Evolutionary conservation across 139 green algal genomes (phyloP).

Genomic region (Tetraselmis striata): DNA sequence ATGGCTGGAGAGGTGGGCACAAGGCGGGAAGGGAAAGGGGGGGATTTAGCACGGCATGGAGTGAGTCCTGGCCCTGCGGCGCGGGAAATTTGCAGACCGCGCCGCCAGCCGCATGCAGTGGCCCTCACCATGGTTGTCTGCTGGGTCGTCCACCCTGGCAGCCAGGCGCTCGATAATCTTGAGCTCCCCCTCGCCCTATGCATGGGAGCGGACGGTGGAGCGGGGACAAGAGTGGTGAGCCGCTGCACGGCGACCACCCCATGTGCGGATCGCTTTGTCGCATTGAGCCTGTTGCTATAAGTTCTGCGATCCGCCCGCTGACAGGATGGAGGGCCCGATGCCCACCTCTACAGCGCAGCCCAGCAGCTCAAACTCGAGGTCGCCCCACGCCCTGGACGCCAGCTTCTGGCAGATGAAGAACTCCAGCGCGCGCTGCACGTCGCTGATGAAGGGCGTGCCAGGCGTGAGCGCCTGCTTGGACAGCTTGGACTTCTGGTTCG

Average conservation of each 20-base stretch:
- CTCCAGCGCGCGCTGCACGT: slow-evolving; percentile 53
- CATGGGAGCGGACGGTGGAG: no score
- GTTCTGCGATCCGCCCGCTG: no score
- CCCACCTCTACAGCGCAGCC: slow-evolving; percentile 69
- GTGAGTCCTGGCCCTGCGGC: background rate
- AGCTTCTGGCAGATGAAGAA: slow-evolving; percentile 58
- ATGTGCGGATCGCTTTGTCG: no score
- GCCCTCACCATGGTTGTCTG: slow-evolving; percentile 47
- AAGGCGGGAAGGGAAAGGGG: no score
- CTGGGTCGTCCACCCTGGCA: slow-evolving; percentile 21
- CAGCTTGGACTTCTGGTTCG: background rate
- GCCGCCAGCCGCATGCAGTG: background rate
- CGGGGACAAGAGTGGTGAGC: no score
- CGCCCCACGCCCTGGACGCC: slow-evolving; percentile 16
- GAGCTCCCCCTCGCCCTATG: slow-evolving; percentile 84
- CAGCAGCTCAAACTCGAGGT: slow-evolving; percentile 67
- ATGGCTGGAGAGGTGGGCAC: slow-evolving; percentile 31
- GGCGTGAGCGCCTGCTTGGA: slow-evolving; percentile 42
- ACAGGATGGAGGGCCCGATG: no score
- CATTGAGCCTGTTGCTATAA: no score
- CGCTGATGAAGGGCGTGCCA: slow-evolving; percentile 72
- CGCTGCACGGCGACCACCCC: no score
- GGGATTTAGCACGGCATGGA: no score
- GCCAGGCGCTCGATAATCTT: slow-evolving; percentile 72
- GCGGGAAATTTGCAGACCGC: background rate